These are phyloP conservation scores for Rhodotorula sp. DNA, from an alignment of 1,284 basidiomycete species.

Conservation along the genomic window DNA sequence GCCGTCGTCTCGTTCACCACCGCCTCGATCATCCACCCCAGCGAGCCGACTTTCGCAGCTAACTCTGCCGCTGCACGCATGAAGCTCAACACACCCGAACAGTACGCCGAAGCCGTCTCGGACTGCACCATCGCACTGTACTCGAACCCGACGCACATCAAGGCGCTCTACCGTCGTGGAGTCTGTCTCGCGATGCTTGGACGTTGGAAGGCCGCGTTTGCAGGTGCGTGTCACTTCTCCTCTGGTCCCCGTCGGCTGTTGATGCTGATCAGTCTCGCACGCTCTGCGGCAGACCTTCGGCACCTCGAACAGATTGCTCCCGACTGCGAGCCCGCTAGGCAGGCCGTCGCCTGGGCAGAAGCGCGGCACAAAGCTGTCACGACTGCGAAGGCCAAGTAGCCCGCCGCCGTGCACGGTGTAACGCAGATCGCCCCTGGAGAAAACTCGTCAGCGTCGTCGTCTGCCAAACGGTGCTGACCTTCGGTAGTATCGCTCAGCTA, in stretches of 20 bases:
- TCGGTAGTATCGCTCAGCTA: too few relatives aligned
- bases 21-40: slow-evolving; percentile 23
- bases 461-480: too few relatives aligned
- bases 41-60: slow-evolving; percentile 17
- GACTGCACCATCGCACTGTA: slow-evolving; percentile 36
- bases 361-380: slow-evolving; percentile 8
- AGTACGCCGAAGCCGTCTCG: slow-evolving; percentile 35
- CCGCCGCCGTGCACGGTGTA: too few relatives aligned
- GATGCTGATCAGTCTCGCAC: fast-evolving
- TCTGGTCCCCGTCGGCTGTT: too few relatives aligned
- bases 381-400: background rate
- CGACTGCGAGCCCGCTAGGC: slow-evolving; percentile 21
- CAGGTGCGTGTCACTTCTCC: slow-evolving; percentile 1
- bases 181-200: slow-evolving; percentile 23
- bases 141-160: slow-evolving; percentile 21
- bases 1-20: slow-evolving; percentile 35
- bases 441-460: too few relatives aligned
- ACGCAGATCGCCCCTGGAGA: too few relatives aligned
- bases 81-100: slow-evolving; percentile 27
- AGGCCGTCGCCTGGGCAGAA: slow-evolving; percentile 26
- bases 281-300: slow-evolving; percentile 6
- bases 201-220: slow-evolving; percentile 27
- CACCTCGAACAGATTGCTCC: slow-evolving; percentile 13
- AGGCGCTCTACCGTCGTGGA: slow-evolving; percentile 36
- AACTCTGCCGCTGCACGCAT: slow-evolving; percentile 38